Base-by-base conservation (phyloP, 2,329 filamentous ascomycete genomes). In the Xylaria sp. region DNA sequence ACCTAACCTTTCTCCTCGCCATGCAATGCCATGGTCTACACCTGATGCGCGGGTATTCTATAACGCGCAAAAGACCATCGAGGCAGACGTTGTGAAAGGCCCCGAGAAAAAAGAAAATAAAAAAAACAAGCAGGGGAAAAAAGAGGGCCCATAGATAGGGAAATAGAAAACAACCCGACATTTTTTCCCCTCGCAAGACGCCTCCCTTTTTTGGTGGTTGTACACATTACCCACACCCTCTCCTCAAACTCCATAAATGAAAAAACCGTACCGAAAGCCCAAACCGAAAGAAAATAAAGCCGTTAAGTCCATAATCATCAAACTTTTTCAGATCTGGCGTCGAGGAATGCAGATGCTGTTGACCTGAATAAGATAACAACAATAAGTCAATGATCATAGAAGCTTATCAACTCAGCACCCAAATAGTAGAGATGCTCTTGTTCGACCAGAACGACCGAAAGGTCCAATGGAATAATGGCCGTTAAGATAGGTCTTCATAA, bases 221-320 rank as follows among this genome's bases (percentile, higher is more conserved):
- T 42, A 10, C 9, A 42, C 23, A 42, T 42, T 10, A 42, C 2
- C 8, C 11, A 42, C 37, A 42, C 37, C 37, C 53, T 51, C 55
- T 19, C 55, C 53, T 35, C 23, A 55, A 64, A 64, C 60, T 63
- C 63, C 63, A 9, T 30, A 30, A 30, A 30, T 5, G 18, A n/a
- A 39, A 39, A 44, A 42, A 52, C 19, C 59, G 48, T 19, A 13
- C 59, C 56, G 19, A 58, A 61, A 61, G 42, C 55, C 44, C 54
- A 37, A 30, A 42, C 8, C 37, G 37, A 13, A 42, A 42, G 23
- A 30, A 30, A 30, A 30, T 30, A 30, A 30, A 30, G 23, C 23
- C 23, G 23, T 30, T 30, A 30, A 30, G 23, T 30, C 23, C 23
- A 30, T 30, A 4, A 30, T 30, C 23, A 30, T 30, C 4, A 30